A percentile compares a stretch with the other conserved stretches of the same genome.
phyloP scores from a whole-genome alignment of 768 basidiomycete genomes.

The Obba rivulosa region DNA sequence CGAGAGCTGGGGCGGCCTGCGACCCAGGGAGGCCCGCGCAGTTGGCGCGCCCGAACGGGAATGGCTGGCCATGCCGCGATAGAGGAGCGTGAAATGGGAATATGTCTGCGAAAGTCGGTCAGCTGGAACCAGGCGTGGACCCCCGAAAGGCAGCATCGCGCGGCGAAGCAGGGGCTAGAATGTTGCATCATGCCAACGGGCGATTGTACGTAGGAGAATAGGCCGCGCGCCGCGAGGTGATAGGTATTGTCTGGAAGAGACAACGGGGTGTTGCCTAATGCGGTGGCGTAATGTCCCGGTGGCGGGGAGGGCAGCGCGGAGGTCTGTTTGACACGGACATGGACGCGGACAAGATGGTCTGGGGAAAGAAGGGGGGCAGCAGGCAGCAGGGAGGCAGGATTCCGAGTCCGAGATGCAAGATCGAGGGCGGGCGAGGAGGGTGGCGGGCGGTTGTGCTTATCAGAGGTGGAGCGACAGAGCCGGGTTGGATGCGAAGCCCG shows the following conservation, averaged over 20 bases:
- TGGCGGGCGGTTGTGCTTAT: no score
- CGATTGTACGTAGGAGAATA: no score
- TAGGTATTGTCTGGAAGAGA: no score
- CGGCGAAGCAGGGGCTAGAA: neutral
- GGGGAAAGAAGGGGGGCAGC: no score
- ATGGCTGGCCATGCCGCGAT: conserved; percentile 13
- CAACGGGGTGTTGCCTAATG: no score
- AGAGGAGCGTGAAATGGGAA: conserved; percentile 6
- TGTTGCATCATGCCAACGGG: neutral
- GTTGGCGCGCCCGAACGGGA: conserved; percentile 8
- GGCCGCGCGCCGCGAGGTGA: no score
- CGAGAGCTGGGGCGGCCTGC: conserved; percentile 12
- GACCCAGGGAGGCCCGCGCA: conserved; percentile 1
- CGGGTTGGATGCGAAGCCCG: no score
- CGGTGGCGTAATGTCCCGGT: neutral
- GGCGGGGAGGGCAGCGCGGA: neutral
- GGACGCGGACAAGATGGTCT: no score
- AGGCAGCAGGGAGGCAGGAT: neutral
- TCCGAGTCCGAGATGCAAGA: neutral
- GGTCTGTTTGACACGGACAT: no score
- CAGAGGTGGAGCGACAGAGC: no score
- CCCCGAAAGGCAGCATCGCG: neutral
- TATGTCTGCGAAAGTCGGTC: neutral
- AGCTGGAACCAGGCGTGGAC: conserved; percentile 8
- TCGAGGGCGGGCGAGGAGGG: neutral